These are phyloP conservation scores for Penicillium chermesinum DNA, from an alignment of 495 filamentous ascomycete genomes.

Conservation along the genomic window DNA sequence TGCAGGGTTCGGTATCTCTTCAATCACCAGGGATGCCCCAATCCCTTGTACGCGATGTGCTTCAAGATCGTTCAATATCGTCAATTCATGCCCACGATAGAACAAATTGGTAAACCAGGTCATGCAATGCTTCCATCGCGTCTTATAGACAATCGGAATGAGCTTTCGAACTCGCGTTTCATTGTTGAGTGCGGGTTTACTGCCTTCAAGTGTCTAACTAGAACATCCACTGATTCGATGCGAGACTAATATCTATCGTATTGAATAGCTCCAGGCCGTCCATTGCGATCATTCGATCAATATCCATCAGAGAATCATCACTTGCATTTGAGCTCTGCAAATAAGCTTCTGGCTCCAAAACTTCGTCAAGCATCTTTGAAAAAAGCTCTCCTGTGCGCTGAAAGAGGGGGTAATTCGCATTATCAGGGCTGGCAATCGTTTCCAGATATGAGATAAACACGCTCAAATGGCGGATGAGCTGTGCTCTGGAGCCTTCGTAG, in stretches of 20 bases:
- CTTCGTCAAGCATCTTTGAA: constrained; percentile 29
- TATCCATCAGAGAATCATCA: constrained; percentile 1
- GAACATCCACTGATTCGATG: constrained; percentile 30
- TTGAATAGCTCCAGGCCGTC: constrained; percentile 23
- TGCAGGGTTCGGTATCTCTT: too few species aligned
- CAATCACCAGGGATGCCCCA: too few species aligned
- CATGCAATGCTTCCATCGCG: too few species aligned
- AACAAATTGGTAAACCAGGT: too few species aligned
- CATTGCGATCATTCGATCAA: constrained; percentile 16
- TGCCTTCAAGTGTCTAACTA: constrained; percentile 2
- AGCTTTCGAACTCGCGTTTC: too few species aligned
- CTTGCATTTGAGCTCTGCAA: background rate
- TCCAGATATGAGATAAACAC: constrained; percentile 44
- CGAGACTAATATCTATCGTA: constrained; percentile 23
- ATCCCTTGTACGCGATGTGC: too few species aligned
- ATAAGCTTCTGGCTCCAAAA: constrained; percentile 24
- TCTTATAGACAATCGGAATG: too few species aligned
- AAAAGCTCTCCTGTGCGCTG: constrained; percentile 24
- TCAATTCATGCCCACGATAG: too few species aligned
- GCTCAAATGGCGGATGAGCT: constrained; percentile 55
- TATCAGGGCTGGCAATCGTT: constrained; percentile 16
- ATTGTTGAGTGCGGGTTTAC: background rate
- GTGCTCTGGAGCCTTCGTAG: constrained; percentile 43
- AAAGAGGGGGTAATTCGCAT: constrained; percentile 24
- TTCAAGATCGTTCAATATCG: too few species aligned